Conservation (phyloP, 345 rosid genomes). For the Linum lewisii region DNA sequence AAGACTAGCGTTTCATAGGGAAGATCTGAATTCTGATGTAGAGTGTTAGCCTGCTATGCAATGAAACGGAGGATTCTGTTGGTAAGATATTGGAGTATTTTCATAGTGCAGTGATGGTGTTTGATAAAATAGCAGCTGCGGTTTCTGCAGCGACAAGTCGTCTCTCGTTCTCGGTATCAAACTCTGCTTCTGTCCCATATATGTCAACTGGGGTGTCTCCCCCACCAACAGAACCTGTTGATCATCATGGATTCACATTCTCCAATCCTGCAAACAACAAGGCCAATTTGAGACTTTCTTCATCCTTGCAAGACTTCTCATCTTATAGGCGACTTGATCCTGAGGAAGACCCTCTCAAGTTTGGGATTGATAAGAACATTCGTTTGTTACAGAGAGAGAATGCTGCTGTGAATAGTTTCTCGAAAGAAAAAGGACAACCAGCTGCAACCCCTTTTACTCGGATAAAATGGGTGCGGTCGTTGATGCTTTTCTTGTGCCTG, state of each 20-base stretch:
- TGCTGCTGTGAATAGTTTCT: conserved; percentile 48
- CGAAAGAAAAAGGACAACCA: conserved; percentile 60
- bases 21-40: neutral
- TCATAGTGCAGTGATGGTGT: conserved; percentile 35
- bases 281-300: conserved; percentile 47
- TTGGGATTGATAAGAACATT: conserved; percentile 33
- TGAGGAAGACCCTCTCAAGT: conserved; percentile 31
- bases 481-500: conserved; percentile 44
- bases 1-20: neutral
- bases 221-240: conserved; percentile 25
- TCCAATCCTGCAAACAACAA: conserved; percentile 37
- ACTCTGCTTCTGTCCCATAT: conserved; percentile 35
- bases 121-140: conserved; percentile 44
- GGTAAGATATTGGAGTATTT: neutral
- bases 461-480: conserved; percentile 52
- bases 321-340: conserved; percentile 42
- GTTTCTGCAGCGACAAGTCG: conserved; percentile 35
- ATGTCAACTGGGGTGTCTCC: conserved; percentile 35
- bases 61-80: neutral
- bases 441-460: conserved; percentile 34
- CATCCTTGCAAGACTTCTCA: conserved; percentile 89
- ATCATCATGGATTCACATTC: conserved; percentile 24
- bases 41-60: neutral
- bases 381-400: conserved; percentile 41
- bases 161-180: conserved; percentile 19